These are phyloP conservation scores for Arctium minus DNA, from an alignment of 129 eudicot genomes.

Conservation along the genomic window DNA sequence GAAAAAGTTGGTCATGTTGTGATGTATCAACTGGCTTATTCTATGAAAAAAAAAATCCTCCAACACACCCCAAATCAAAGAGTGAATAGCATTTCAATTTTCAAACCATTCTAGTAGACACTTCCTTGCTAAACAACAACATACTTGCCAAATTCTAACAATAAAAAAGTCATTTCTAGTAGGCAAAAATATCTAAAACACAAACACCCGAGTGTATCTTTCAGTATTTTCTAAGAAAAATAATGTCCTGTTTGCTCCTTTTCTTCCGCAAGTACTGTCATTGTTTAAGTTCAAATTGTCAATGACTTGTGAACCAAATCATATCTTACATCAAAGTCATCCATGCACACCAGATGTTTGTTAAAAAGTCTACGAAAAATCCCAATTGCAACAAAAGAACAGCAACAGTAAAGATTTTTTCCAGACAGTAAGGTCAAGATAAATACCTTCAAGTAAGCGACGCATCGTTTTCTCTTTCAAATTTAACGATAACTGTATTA, in stretches of 20 bases:
- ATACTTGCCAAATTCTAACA: neutral
- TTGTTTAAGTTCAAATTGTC: neutral
- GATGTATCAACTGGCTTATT: neutral
- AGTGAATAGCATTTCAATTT: neutral
- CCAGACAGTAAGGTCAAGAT: neutral
- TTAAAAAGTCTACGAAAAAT: neutral
- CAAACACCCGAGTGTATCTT: neutral
- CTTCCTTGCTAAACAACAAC: neutral
- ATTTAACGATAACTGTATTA: neutral
- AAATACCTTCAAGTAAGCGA: constrained; percentile 22
- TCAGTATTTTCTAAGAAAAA: neutral
- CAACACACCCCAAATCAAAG: neutral
- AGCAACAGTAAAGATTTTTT: neutral
- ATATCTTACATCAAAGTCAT: neutral
- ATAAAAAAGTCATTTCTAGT: neutral
- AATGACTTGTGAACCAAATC: neutral
- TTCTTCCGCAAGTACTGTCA: neutral
- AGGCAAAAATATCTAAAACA: neutral
- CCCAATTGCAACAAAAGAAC: neutral
- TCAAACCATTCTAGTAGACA: neutral
- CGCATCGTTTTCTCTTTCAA: constrained; percentile 14
- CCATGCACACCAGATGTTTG: constrained; percentile 15
- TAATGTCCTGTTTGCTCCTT: neutral
- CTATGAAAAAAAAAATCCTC: neutral
- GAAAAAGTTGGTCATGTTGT: neutral